Base-by-base conservation (phyloP, 495 filamentous ascomycete species). In the Terfezia claveryi region DNA sequence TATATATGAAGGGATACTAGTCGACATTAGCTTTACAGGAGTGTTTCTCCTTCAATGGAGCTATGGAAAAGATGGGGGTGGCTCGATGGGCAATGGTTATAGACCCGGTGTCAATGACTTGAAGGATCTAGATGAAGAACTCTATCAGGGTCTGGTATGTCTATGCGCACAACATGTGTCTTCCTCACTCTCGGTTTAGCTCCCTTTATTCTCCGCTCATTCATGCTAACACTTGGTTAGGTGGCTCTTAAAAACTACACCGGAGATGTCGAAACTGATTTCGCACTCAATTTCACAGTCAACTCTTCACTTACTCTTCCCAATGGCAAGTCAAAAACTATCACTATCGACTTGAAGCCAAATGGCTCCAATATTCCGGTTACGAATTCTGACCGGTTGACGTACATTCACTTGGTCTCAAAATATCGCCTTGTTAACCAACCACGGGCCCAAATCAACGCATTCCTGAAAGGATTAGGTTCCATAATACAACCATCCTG, bases 31-130 rank as follows among this genome's bases (percentile, higher is more conserved):
- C 56, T 99, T 99, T 69, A 91, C 89, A 2, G 80, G 84, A 2
- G 96, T 96, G 69, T 99, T 99, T 72, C 76, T 99, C 7, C 75
- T 94, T 38, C 93, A 94, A 63, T 99, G 91, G 91, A 61, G 59
- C 8, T 59, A 62, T 49, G 56, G 61, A 41, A 51, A 49, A 10
- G 56, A 56, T 36, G 53, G 50, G 10, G 36, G 38, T 27, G 77
- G 85, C 10, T 72, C 88, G 49, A 81, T 81, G 16, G 81, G 82
- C 41, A 63, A 68, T 52, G 63, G 68, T 9, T 91, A 92, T 64
- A 80, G 84, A 49, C 82, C 85, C 54, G 93, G 85, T 58, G 72
- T 96, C 56, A 96, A 96, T 64, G 92, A 96, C 61, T 73, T 99
- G 37, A 78, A 83, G 59, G 89, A 96, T 59, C 77, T 96, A 36